phyloP scores from a whole-genome alignment of 306 rosid genomes.

The Arachis stenosperma region DNA sequence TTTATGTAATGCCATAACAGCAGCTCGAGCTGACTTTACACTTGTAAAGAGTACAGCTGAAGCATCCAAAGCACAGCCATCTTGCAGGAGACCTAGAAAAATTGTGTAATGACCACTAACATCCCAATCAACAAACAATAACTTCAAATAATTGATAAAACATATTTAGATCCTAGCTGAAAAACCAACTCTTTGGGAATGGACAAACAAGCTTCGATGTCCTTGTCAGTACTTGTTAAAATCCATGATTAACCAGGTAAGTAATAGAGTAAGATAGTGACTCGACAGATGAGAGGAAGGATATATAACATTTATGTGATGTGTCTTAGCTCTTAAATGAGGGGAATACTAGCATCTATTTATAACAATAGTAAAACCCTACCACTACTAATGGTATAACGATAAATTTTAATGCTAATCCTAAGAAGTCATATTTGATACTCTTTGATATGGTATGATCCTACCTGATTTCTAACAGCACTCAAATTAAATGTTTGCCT shows the following conservation, averaged over 20 bases:
- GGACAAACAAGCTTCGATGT: slow-evolving; percentile 23
- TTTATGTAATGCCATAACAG: slow-evolving; percentile 74
- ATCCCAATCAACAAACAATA: slow-evolving; percentile 29
- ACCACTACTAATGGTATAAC: too few relatives aligned
- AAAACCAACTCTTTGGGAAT: slow-evolving; percentile 24
- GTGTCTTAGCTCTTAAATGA: too few relatives aligned
- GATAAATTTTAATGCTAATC: too few relatives aligned
- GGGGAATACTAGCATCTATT: too few relatives aligned
- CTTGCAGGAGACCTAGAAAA: slow-evolving; percentile 82
- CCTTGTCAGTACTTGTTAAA: not conserved
- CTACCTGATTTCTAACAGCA: not conserved
- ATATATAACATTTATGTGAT: too few relatives aligned
- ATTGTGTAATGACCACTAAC: slow-evolving; percentile 29
- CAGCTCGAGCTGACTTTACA: slow-evolving; percentile 85
- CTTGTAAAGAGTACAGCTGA: slow-evolving; percentile 87
- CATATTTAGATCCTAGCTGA: slow-evolving; percentile 17
- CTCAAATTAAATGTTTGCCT: slow-evolving; percentile 10
- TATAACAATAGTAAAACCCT: too few relatives aligned
- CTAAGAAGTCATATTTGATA: too few relatives aligned
- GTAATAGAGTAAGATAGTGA: too few relatives aligned
- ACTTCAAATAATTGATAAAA: not conserved
- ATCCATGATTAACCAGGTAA: too few relatives aligned
- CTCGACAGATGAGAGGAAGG: too few relatives aligned
- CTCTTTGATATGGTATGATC: too few relatives aligned
- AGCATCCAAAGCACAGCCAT: slow-evolving; percentile 88